Conservation (phyloP, 805 yeast genomes). For the Dipodascopsis tothii region DNA sequence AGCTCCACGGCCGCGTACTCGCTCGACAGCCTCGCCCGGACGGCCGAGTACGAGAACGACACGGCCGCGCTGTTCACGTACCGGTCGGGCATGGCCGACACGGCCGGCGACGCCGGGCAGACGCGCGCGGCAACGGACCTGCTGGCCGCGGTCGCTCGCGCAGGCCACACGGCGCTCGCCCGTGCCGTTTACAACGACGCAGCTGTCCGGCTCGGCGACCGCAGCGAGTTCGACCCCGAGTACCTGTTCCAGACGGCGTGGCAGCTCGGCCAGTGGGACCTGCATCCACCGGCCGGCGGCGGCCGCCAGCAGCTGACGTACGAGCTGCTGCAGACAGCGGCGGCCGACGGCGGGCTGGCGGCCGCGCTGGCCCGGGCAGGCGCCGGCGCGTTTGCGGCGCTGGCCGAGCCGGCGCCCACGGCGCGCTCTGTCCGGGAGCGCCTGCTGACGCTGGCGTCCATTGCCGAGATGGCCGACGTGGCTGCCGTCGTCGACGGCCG, state of each 20-base stretch:
- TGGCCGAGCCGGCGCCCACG: background rate
- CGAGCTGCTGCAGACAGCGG: slow-evolving; percentile 1
- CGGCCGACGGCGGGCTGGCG: background rate
- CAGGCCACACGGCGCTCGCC: too few relatives aligned
- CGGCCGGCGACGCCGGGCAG: too few relatives aligned
- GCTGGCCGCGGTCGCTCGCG: too few relatives aligned
- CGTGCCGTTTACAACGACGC: too few relatives aligned
- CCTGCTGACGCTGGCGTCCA: slow-evolving; percentile 1
- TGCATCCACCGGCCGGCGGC: slow-evolving; percentile 41
- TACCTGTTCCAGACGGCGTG: slow-evolving; percentile 58
- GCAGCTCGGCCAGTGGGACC: slow-evolving; percentile 72
- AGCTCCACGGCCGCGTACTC: slow-evolving; percentile 59
- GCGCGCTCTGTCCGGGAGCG: background rate
- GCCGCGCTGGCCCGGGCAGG: background rate
- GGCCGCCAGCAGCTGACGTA: slow-evolving; percentile 3
- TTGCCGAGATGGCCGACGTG: background rate
- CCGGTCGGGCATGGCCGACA: too few relatives aligned
- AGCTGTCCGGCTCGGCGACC: too few relatives aligned
- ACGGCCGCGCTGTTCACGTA: too few relatives aligned
- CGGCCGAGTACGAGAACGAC: slow-evolving; percentile 17
- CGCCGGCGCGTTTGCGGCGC: background rate
- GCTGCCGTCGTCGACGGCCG: background rate
- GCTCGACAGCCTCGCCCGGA: slow-evolving; percentile 43
- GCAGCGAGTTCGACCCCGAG: too few relatives aligned
- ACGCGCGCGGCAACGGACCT: too few relatives aligned